Percentiles rank a stretch among this genome's conserved stretches.
Conservation (phyloP, 2,329 filamentous ascomycete species). For the Kalmusia sp. region DNA sequence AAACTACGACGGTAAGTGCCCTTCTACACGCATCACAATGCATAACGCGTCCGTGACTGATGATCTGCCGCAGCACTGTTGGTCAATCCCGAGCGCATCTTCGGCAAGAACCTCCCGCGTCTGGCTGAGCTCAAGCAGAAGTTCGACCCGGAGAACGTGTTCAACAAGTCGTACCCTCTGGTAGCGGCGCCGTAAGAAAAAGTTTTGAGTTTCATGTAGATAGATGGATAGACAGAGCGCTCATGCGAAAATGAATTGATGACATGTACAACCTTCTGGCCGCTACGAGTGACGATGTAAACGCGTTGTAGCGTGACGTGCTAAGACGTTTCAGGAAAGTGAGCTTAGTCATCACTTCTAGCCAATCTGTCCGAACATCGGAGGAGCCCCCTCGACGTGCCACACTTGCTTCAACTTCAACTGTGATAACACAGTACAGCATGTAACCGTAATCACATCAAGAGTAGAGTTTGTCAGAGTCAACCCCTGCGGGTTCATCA, state of each 20-base stretch:
- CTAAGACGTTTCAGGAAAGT: too few species aligned
- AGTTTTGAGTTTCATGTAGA: background rate
- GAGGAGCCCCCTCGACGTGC: too few species aligned
- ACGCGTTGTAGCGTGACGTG: background rate
- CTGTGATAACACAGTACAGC: too few species aligned
- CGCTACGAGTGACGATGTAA: background rate
- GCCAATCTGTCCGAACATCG: too few species aligned
- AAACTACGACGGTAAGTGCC: slow-evolving; percentile 8
- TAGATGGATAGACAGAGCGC: background rate
- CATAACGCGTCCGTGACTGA: background rate
- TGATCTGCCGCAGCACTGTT: background rate
- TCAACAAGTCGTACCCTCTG: slow-evolving; percentile 12
- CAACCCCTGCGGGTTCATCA: too few species aligned
- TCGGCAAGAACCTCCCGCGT: slow-evolving; percentile 14
- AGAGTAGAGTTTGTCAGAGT: too few species aligned
- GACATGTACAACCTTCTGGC: background rate
- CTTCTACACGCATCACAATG: background rate
- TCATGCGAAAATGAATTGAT: background rate
- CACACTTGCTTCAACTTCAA: too few species aligned
- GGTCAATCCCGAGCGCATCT: slow-evolving; percentile 9
- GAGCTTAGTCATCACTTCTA: background rate
- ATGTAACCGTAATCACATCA: too few species aligned
- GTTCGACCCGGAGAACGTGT: slow-evolving; percentile 19
- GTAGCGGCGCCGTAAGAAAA: background rate
- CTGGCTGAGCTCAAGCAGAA: slow-evolving; percentile 17